Base-by-base conservation (phyloP, 208 protist genomes). In the Trypanosoma melophagium region DNA sequence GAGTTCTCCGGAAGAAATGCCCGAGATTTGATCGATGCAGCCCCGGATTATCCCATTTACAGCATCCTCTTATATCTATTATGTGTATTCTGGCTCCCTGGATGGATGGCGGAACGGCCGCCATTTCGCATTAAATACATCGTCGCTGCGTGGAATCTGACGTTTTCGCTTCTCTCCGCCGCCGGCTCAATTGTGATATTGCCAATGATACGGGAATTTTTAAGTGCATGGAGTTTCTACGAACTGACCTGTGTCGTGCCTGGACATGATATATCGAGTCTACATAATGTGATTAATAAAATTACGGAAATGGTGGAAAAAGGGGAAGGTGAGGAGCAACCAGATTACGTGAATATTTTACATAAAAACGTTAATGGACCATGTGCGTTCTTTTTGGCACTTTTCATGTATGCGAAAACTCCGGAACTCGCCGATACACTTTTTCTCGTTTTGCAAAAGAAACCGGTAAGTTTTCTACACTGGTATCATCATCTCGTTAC, bases 401-500 rank as follows among this genome's bases (percentile, higher is more conserved):
- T 77, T 21, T 95, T 95, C 74, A 84, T 89, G 56, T 66, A 89
- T n/a, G 83, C 73, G 67, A 94, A 94, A 74, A 88, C 88, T 28
- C 83, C 83, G 0, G 88, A 94, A 71, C 82, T 92, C 74, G 44
- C 92, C 7, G 85, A 91, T 67, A 96, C 91, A 22, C 76, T 72
- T 53, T 94, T 96, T 53, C 77, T 96, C 12, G 81, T 96, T 2
- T 77, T 93, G 19, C 87, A 92, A 54, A 94, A 96, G 83, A 93
- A 94, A 69, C 72, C 45, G 16, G 61, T 96, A 49, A 90, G 91
- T 40, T 96, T 96, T 71, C 64, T 96, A 35, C 91, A 96, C 73
- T 96, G 91, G 91, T 96, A 91, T 68, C 97, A 98, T 81, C 95
- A 98, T 84, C 74, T 88, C n/a, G 90, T 90, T n/a, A 89, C 93